phyloP scores from a whole-genome alignment of 2,329 filamentous ascomycete genomes.

The Aspergillus transmontanensis region DNA sequence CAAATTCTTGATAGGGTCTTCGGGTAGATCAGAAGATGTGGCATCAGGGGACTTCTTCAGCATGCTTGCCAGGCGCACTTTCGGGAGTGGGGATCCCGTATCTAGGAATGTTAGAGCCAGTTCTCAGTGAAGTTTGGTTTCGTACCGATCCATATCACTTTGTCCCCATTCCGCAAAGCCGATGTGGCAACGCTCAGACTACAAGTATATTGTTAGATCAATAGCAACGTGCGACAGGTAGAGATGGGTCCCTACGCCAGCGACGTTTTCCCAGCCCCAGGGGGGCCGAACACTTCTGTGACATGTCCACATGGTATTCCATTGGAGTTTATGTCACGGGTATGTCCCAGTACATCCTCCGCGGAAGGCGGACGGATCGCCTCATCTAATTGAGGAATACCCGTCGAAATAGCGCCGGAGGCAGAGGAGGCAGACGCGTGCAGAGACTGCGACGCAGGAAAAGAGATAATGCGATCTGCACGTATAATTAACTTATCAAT shows the following conservation, averaged over 20 bases:
- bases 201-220: slow-evolving; percentile 21
- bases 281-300: slow-evolving; percentile 85
- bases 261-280: slow-evolving; percentile 81
- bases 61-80: slow-evolving; percentile 52
- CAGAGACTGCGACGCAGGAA: slow-evolving; percentile 41
- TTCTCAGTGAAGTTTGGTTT: slow-evolving; percentile 23
- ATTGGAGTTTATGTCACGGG: slow-evolving; percentile 31
- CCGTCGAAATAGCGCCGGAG: slow-evolving; percentile 40
- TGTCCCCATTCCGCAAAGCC: slow-evolving; percentile 61
- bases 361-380: slow-evolving; percentile 21
- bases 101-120: slow-evolving; percentile 39
- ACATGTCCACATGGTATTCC: slow-evolving; percentile 77
- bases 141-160: slow-evolving; percentile 82
- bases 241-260: slow-evolving; percentile 63
- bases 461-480: slow-evolving; percentile 35
- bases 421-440: slow-evolving; percentile 28
- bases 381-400: slow-evolving; percentile 52
- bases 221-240: slow-evolving; percentile 12
- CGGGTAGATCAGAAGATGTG: slow-evolving; percentile 11
- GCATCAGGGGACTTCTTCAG: slow-evolving; percentile 28
- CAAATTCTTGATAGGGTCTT: slow-evolving; percentile 54
- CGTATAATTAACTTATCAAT: slow-evolving; percentile 5
- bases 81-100: slow-evolving; percentile 52
- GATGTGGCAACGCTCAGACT: slow-evolving; percentile 72
- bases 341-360: slow-evolving; percentile 18